These are phyloP conservation scores for Lolium rigidum DNA, from an alignment of 176 grass and related monocot genomes.

Conservation along the genomic window DNA sequence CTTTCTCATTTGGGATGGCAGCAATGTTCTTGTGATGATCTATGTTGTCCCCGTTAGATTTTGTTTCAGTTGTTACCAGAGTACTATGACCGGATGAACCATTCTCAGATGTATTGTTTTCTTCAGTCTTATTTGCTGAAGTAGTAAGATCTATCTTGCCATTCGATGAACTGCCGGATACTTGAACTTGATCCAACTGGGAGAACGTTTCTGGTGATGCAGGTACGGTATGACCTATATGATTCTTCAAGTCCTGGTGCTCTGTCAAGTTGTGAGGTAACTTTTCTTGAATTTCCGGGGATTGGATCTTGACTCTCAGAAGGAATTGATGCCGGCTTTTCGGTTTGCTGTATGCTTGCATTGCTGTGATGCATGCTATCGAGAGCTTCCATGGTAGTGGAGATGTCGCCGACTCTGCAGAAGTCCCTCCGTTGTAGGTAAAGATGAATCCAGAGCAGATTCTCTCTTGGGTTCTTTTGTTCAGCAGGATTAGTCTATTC, in stretches of 20 bases:
- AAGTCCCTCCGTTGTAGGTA: constrained; percentile 27
- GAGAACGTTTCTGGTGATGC: constrained; percentile 19
- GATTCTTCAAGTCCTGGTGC: background rate
- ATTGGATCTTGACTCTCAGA: constrained; percentile 24
- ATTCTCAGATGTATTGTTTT: constrained; percentile 29
- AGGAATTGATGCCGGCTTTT: constrained; percentile 22
- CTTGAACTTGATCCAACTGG: background rate
- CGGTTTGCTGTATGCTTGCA: constrained; percentile 9
- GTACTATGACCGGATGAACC: constrained; percentile 20
- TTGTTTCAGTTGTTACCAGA: constrained; percentile 29
- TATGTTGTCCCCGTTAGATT: constrained; percentile 38
- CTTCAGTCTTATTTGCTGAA: constrained; percentile 41
- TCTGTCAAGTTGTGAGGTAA: constrained; percentile 33
- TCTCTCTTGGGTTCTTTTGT: constrained; percentile 19
- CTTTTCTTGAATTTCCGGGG: constrained; percentile 32
- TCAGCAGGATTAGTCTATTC: constrained; percentile 14
- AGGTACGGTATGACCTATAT: constrained; percentile 7
- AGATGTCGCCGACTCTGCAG: constrained; percentile 8
- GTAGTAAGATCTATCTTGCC: constrained; percentile 16
- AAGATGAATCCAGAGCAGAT: constrained; percentile 23
- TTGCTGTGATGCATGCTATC: constrained; percentile 23
- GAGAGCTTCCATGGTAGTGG: constrained; percentile 42
- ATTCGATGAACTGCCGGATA: constrained; percentile 14
- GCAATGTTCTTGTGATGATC: constrained; percentile 29
- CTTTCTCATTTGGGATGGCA: constrained; percentile 37